Conservation (phyloP, 306 rosid genomes). For the Dalbergia oliveri region DNA sequence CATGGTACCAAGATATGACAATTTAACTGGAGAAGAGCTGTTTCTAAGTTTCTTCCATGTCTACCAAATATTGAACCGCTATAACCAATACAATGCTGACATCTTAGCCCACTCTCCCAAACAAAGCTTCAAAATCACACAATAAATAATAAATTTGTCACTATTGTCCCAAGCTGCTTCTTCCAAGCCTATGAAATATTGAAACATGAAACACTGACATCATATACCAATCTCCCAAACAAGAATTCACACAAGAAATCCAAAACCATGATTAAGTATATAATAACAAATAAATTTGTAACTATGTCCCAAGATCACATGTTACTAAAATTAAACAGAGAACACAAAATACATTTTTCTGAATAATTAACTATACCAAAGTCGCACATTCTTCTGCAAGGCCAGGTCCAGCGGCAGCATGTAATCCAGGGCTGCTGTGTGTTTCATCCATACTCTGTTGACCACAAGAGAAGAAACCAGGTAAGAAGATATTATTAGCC, state of each 20-base stretch:
- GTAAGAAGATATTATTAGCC: constrained; percentile 31
- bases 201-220: constrained; percentile 1
- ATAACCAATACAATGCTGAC: neutral
- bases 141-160: constrained; percentile 1
- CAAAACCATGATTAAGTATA: constrained; percentile 1
- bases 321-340: neutral
- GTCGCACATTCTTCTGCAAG: constrained; percentile 96
- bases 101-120: neutral
- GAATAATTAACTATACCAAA: constrained; percentile 64
- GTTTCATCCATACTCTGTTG: constrained; percentile 93
- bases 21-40: constrained; percentile 9
- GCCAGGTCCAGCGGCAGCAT: constrained; percentile 98
- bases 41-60: neutral
- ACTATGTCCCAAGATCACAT: constrained; percentile 33
- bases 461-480: constrained; percentile 37
- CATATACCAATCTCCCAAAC: neutral
- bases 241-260: constrained; percentile 25
- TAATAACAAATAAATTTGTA: constrained; percentile 14
- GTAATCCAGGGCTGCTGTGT: constrained; percentile 97
- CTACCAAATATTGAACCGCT: neutral
- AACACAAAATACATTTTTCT: constrained; percentile 16
- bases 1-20: constrained; percentile 18
- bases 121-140: neutral
- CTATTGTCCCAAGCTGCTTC: constrained; percentile 19
- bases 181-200: constrained; percentile 30